These are phyloP conservation scores for Psidium guajava DNA, from an alignment of 345 rosid species.

Conservation along the genomic window DNA sequence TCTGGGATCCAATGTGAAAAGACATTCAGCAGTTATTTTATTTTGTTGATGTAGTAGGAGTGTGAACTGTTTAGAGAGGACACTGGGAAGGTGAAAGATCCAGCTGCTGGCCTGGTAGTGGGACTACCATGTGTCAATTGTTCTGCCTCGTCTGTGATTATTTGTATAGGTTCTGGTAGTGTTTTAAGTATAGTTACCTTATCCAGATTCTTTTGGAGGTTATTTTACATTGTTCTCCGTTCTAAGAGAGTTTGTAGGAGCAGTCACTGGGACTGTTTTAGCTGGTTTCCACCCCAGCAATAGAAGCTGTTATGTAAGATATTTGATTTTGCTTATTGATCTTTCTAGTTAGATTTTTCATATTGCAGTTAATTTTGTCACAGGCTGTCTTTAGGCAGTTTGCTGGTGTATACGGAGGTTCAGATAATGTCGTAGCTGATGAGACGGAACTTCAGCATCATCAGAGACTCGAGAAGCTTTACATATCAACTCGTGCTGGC, in stretches of 20 bases:
- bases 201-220: neutral
- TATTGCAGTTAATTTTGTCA: neutral
- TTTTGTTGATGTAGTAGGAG: neutral
- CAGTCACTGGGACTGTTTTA: neutral
- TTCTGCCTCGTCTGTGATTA: neutral
- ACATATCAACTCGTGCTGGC: constrained; percentile 82
- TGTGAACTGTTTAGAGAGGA: neutral
- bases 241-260: neutral
- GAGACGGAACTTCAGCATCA: constrained; percentile 72
- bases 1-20: neutral
- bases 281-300: neutral
- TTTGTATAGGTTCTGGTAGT: neutral
- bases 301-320: neutral
- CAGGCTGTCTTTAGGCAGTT: constrained; percentile 91
- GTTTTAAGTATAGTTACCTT: neutral
- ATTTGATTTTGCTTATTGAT: neutral
- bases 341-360: neutral
- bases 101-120: neutral
- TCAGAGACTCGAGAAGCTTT: constrained; percentile 88
- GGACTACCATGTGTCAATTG: neutral
- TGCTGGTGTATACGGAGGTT: constrained; percentile 72
- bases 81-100: neutral
- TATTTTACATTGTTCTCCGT: neutral
- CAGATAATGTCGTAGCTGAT: constrained; percentile 63
- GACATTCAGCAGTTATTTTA: neutral